phyloP scores from a whole-genome alignment of 1,284 basidiomycete species.

The Ustilago trichophora region DNA sequence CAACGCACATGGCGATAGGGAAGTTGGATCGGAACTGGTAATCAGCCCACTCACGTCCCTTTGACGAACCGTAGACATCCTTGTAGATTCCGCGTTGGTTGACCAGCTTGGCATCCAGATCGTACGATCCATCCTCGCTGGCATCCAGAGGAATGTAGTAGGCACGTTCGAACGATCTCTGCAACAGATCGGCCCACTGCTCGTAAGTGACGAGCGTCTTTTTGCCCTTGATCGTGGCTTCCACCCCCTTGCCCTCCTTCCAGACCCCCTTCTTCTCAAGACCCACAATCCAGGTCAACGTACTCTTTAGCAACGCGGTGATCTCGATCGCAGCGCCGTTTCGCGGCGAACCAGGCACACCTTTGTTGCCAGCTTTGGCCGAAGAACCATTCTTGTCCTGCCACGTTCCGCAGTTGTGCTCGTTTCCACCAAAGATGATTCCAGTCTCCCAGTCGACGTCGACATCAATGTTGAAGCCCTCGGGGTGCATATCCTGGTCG shows the following conservation, averaged over 20 bases:
- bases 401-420: constrained; percentile 62
- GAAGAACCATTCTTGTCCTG: constrained; percentile 64
- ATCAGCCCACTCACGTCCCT: constrained; percentile 82
- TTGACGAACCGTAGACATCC: constrained; percentile 78
- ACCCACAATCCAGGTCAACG: constrained; percentile 83
- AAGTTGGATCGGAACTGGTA: constrained; percentile 87
- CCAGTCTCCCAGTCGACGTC: constrained; percentile 94
- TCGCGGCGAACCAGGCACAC: constrained; percentile 89
- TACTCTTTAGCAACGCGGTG: constrained; percentile 89
- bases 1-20: constrained; percentile 91
- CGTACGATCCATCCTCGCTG: constrained; percentile 77
- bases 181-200: constrained; percentile 87
- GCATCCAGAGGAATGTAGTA: constrained; percentile 90
- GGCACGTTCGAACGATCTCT: constrained; percentile 84
- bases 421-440: constrained; percentile 85
- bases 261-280: constrained; percentile 77
- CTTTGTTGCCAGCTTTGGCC: constrained; percentile 85
- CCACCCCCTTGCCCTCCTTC: constrained; percentile 80
- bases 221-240: constrained; percentile 77
- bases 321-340: constrained; percentile 97
- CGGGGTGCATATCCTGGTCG: constrained; percentile 91
- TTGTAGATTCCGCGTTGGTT: constrained; percentile 97
- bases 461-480: constrained; percentile 93
- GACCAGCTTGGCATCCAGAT: constrained; percentile 77
- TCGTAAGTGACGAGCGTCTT: constrained; percentile 82